These are phyloP conservation scores for Neurospora sp. DNA, from an alignment of 495 filamentous ascomycete genomes.

Conservation along the genomic window DNA sequence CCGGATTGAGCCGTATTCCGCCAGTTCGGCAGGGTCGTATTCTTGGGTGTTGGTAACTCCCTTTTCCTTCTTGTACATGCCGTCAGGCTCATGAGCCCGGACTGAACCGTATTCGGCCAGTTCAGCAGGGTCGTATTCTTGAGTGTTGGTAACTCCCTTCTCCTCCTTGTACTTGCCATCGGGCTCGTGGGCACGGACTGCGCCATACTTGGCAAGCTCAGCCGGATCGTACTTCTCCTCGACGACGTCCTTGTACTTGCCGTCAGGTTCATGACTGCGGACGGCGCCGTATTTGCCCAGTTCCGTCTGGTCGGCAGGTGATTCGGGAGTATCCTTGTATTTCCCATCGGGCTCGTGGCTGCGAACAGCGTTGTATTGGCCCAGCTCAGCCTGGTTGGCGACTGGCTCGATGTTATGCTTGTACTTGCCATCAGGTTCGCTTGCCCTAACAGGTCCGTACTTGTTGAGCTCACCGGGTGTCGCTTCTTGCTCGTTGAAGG, in stretches of 20 bases:
- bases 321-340: not conserved
- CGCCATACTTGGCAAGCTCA: not conserved
- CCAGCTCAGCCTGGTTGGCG: not conserved
- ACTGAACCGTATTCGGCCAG: constrained; percentile 23
- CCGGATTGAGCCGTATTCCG: constrained; percentile 22
- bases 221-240: not conserved
- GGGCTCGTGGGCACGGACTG: constrained; percentile 4
- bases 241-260: not conserved
- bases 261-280: not conserved
- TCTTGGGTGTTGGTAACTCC: not conserved
- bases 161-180: constrained; percentile 7
- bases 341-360: constrained; percentile 1
- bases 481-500: not conserved
- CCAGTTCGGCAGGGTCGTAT: constrained; percentile 17
- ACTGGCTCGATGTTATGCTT: not conserved
- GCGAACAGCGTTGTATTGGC: constrained; percentile 5
- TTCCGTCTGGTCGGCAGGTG: not conserved
- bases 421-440: constrained; percentile 18
- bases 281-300: constrained; percentile 1
- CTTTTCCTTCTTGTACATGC: constrained; percentile 12
- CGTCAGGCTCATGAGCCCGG: constrained; percentile 24
- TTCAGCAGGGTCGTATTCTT: constrained; percentile 14
- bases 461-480: constrained; percentile 2
- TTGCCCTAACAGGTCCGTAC: constrained; percentile 3
- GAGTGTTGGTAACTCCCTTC: not conserved